These are phyloP conservation scores for Blastocystis sp. DNA, from an alignment of 352 stramenopile species.

Conservation along the genomic window DNA sequence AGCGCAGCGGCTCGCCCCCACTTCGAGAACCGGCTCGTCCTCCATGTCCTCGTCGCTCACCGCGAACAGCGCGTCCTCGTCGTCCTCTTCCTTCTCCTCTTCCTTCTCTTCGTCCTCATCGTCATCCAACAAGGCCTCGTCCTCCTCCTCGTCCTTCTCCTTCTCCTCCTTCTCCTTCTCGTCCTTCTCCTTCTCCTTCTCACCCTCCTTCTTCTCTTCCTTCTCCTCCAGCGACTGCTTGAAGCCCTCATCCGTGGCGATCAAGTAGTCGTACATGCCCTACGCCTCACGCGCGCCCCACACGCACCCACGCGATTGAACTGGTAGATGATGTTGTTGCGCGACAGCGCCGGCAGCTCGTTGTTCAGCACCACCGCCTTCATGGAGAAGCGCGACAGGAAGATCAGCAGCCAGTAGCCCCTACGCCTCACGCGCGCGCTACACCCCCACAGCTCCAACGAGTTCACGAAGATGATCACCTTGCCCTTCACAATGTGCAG, in stretches of 20 bases:
- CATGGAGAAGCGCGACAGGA: slow-evolving; percentile 98
- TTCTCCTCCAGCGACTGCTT: slow-evolving; percentile 76
- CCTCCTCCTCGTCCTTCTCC: slow-evolving; percentile 74
- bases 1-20: slow-evolving; percentile 69
- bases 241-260: slow-evolving; percentile 93
- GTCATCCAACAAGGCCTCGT: slow-evolving; percentile 72
- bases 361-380: slow-evolving; percentile 94
- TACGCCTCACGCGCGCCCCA: slow-evolving; percentile 66
- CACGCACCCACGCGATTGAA: slow-evolving; percentile 77
- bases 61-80: slow-evolving; percentile 70
- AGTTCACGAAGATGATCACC: slow-evolving; percentile 97
- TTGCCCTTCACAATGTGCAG: slow-evolving; percentile 92
- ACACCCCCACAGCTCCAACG: slow-evolving; percentile 76
- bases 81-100: slow-evolving; percentile 73
- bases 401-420: slow-evolving; percentile 93
- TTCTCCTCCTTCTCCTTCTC: slow-evolving; percentile 74
- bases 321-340: slow-evolving; percentile 91
- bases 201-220: slow-evolving; percentile 76
- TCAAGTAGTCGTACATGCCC: slow-evolving; percentile 96
- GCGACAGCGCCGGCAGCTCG: slow-evolving; percentile 92
- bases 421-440: not conserved
- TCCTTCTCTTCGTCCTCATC: slow-evolving; percentile 74
- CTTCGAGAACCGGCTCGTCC: slow-evolving; percentile 74
- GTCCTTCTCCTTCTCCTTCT: slow-evolving; percentile 74
- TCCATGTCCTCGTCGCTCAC: slow-evolving; percentile 72